Base-by-base conservation (phyloP, 345 rosid species). In the Trapa incisa region DNA sequence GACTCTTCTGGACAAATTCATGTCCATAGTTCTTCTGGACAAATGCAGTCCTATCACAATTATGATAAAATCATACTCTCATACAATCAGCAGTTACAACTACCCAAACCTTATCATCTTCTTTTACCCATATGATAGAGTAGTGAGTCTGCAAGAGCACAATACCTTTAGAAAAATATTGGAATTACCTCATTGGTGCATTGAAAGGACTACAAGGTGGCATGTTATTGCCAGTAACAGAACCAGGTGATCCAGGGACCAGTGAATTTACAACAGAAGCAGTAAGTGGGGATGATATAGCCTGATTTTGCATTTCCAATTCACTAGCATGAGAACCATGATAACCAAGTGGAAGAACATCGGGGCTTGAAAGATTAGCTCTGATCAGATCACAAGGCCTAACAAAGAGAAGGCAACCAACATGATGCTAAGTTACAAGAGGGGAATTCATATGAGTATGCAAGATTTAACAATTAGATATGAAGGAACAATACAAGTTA, bases 301-400 rank as follows among this genome's bases (percentile, higher is more conserved):
- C 94, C 76, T 84, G 98, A 78, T 85, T 89, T 65, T 88, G 69
- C 73, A 79, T 72, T 47, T 83, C 77, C 72, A 85, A 76, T 78
- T 85, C 79, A 68, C 77, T 73, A 67, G 78, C 70, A 74, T 84
- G 90, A 67, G 92, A 73, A 75, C 80, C 84, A 79, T 83, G 85
- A 82, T 72, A 83, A 75, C 83, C 90, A 72, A 69, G 78, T 66
- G 91, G 48, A 76, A 79, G 74, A 76, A 62, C 77, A 60, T 95
- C 98, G 64, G 84, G 80, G 78, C 80, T 87, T 64, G 93, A 78
- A 66, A 82, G 70, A 71, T 84, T 70, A 45, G 71, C 76, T 77
- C 91, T 94, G 75, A 88, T 86, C 70, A 95, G 82, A 82, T 95
- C 98, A 75, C 85, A 87, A 61, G 99, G 99, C 91, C 99, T 95